Base-by-base conservation (phyloP, 768 basidiomycete genomes). In the Goffeauzyma gilvescens region DNA sequence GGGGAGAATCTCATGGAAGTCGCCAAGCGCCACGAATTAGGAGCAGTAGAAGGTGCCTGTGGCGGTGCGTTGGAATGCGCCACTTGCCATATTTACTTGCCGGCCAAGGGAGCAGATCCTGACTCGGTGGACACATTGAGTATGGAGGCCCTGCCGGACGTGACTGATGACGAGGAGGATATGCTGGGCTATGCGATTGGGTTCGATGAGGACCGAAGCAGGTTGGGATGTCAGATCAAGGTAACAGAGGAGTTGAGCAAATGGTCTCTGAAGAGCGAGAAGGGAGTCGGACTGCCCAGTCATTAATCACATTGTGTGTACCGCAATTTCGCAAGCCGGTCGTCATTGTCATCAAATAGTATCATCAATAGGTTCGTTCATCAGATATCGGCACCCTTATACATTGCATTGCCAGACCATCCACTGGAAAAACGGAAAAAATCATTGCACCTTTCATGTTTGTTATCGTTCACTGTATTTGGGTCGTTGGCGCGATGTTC, bases 11-110 rank as follows among this genome's bases (percentile, higher is more conserved):
- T 62, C 21, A 42, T 59, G 38, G 44, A 52, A 17, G 48, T 62
- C 6, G 58, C 51, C 1, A 62, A 57, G 37, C 32, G 45, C 27
- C 34, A 58, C 31, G 52, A 49, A 15, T 36, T 62, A 22, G 58
- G 55, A 23, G 48, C 55, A 3, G 30, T 62, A 6, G 60, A 62
- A 46, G 60, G 58, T 2, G 54, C 55, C 4, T 62, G 60, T 32
- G 60, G 60, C n/a, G 60, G 60, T 4, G 52, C 20, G 7, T 18
- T 36, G 58, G 60, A 62, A 53, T 62, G 60, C 50, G 58, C 60
- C 23, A 62, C 60, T 8, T 62, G 60, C 37, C 60, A 62, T 44
- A 38, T 62, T 15, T 62, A 62, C 39, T 28, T 62, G 10, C 32
- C 48, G 2, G 33, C 49, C 20, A 6, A 28, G 3, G 18, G 33